A percentile compares a stretch with the other conserved stretches of the same genome.
Evolutionary conservation across 768 basidiomycete genomes (phyloP).

Genomic region (Boletales sp.): DNA sequence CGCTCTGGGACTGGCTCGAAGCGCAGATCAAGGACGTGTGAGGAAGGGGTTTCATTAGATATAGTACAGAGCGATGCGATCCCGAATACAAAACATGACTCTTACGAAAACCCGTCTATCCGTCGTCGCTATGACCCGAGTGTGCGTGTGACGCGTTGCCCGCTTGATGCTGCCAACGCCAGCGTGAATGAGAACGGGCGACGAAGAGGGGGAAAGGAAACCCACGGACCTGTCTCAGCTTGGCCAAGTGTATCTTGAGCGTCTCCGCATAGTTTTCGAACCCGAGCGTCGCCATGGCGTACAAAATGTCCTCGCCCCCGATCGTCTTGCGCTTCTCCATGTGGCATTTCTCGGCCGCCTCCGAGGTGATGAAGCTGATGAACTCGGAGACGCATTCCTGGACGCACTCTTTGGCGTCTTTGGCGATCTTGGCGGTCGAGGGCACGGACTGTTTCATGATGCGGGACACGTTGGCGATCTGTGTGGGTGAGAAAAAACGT

Average conservation of each 20-base stretch:
- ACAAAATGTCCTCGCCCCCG: slow-evolving; percentile 94
- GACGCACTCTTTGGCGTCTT: slow-evolving; percentile 97
- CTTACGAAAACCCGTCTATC: background rate
- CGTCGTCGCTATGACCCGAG: slow-evolving; percentile 20
- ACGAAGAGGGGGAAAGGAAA: background rate
- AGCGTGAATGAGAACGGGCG: background rate
- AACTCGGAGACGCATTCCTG: slow-evolving; percentile 99
- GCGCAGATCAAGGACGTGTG: slow-evolving; percentile 35
- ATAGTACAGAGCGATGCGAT: no score
- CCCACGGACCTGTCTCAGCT: slow-evolving; percentile 69
- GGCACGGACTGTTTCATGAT: slow-evolving; percentile 96
- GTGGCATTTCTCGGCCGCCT: slow-evolving; percentile 93
- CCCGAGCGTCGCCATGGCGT: slow-evolving; percentile 89
- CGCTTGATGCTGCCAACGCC: slow-evolving; percentile 22
- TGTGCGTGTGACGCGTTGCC: slow-evolving; percentile 26
- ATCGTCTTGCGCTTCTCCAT: slow-evolving; percentile 97
- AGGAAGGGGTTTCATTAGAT: no score
- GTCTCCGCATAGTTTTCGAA: slow-evolving; percentile 95
- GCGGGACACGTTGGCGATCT: slow-evolving; percentile 98
- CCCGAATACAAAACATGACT: no score
- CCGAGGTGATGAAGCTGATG: slow-evolving; percentile 96
- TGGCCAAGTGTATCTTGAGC: slow-evolving; percentile 87
- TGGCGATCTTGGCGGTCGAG: slow-evolving; percentile 89
- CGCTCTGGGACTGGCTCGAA: slow-evolving; percentile 47
- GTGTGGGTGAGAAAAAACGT: background rate